Conservation (phyloP, 192 early-diverging fungal species). For the Entophlyctis luteolus region DNA sequence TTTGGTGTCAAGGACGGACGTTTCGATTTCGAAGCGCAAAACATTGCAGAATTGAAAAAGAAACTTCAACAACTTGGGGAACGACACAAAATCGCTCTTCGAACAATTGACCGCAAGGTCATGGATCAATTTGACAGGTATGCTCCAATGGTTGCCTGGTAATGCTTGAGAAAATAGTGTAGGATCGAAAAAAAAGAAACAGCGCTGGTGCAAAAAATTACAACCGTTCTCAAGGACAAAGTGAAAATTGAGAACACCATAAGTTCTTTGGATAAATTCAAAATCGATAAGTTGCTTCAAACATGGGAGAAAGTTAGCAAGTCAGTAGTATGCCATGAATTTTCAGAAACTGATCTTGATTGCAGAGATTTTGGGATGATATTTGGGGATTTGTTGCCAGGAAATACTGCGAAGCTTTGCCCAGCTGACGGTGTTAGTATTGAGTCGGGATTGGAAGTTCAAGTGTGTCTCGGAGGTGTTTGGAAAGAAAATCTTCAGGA, state of each 20-base stretch:
- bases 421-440: conserved; percentile 78
- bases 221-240: conserved; percentile 88
- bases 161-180: not conserved
- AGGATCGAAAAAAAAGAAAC: conserved; percentile 89
- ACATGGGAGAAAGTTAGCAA: conserved; percentile 90
- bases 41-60: conserved; percentile 71
- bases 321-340: conserved; percentile 36
- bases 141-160: conserved; percentile 14
- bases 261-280: conserved; percentile 79
- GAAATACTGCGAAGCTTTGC: conserved; percentile 84
- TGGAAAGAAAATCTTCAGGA: conserved; percentile 97
- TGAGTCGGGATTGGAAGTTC: conserved; percentile 84
- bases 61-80: conserved; percentile 71
- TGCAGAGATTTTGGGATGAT: conserved; percentile 90
- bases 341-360: not conserved
- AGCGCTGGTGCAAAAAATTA: conserved; percentile 76
- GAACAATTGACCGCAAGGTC: conserved; percentile 87
- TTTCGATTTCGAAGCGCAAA: conserved; percentile 79
- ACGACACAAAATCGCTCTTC: conserved; percentile 73
- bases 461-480: conserved; percentile 90
- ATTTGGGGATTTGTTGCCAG: conserved; percentile 89
- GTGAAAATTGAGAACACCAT: conserved; percentile 95
- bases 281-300: conserved; percentile 78
- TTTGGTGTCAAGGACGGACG: conserved; percentile 80
- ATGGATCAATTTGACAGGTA: conserved; percentile 92